Evolutionary conservation across 148 eudicot species (phyloP).

Genomic region (Heliamphora exappendiculata): DNA sequence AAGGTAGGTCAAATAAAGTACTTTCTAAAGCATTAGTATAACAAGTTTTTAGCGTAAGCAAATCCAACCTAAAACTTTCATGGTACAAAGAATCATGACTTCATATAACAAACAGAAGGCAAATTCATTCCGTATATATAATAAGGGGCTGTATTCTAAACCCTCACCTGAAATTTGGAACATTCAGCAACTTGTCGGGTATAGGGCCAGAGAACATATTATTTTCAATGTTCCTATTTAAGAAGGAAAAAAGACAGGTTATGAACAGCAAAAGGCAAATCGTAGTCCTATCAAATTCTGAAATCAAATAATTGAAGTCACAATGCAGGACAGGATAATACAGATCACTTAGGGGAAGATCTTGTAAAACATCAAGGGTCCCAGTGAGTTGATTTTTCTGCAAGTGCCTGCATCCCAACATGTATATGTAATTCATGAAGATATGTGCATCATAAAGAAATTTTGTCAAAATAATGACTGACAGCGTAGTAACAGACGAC

Average conservation of each 20-base stretch:
- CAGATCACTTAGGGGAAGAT: conserved; percentile 71
- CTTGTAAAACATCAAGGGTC: conserved; percentile 62
- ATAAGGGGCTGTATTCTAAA: not conserved
- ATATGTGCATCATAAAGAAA: not conserved
- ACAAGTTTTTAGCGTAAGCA: not conserved
- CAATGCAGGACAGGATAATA: conserved; percentile 23
- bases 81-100: not conserved
- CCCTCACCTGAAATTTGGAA: conserved; percentile 80
- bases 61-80: not conserved
- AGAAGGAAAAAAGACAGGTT: conserved; percentile 8
- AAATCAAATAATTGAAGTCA: not conserved
- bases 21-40: not conserved
- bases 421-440: not conserved
- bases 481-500: conserved; percentile 66
- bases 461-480: conserved; percentile 24
- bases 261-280: not conserved
- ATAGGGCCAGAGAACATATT: conserved; percentile 92
- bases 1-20: not conserved
- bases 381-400: conserved; percentile 76
- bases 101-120: not conserved
- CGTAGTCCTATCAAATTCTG: not conserved
- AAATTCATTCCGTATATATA: not conserved
- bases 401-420: conserved; percentile 53
- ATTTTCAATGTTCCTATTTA: conserved; percentile 66
- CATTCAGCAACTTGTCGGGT: conserved; percentile 52